Evolutionary conservation across 2,329 filamentous ascomycete genomes (phyloP).

Genomic region (Colletotrichum sp.): DNA sequence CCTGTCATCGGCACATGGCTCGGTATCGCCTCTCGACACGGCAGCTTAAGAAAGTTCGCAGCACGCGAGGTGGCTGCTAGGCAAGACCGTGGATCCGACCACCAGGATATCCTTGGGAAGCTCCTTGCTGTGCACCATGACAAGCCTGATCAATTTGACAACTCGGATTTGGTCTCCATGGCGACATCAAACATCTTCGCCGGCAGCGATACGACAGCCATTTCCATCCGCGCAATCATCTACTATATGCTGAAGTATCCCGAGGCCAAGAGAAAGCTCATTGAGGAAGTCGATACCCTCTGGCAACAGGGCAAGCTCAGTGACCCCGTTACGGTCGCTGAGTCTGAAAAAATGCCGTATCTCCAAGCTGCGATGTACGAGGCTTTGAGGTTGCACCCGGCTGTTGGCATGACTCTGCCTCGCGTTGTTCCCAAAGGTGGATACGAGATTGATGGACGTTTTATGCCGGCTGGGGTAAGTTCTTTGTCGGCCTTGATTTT

Average conservation of each 20-base stretch:
- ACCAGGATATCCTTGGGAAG: not conserved
- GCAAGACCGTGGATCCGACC: not conserved
- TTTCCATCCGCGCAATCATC: not conserved
- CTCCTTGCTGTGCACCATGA: not conserved
- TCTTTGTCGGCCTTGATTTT: not conserved
- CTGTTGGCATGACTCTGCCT: constrained; percentile 10
- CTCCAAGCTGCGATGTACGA: constrained; percentile 10
- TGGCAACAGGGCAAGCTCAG: not conserved
- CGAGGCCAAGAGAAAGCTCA: not conserved
- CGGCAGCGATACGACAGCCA: constrained; percentile 10
- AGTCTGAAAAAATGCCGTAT: constrained; percentile 8
- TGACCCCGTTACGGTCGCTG: not conserved
- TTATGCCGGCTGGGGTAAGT: constrained; percentile 27
- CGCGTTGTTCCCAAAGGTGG: constrained; percentile 1
- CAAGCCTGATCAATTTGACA: not conserved
- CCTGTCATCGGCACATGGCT: not conserved
- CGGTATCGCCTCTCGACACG: not conserved
- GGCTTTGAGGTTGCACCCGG: not conserved
- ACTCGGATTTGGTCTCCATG: not conserved
- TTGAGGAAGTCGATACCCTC: not conserved
- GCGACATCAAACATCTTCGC: constrained; percentile 1
- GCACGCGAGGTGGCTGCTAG: not conserved
- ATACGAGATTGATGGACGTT: constrained; percentile 23
- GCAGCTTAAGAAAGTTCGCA: not conserved
- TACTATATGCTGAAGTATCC: constrained; percentile 5